Percentiles rank a stretch among this genome's conserved stretches.
These are phyloP conservation scores for Ophiostoma triangulosporum DNA, from an alignment of 2,329 filamentous ascomycete species.

Conservation along the genomic window DNA sequence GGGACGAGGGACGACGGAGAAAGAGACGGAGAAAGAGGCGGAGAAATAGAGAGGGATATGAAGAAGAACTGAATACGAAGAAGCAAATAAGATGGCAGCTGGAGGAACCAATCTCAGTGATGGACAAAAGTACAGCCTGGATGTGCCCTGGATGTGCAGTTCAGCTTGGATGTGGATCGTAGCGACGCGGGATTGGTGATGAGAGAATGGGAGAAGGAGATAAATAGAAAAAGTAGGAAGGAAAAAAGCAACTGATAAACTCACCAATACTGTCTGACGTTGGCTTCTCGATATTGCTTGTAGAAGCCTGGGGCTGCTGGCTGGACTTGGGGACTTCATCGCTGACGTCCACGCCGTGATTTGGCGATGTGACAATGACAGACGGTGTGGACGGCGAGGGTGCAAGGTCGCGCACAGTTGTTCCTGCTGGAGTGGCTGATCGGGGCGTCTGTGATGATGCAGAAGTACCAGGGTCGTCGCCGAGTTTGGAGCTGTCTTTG, in stretches of 20 bases:
- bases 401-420: neutral
- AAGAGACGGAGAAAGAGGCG: too few species aligned
- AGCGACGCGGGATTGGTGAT: neutral
- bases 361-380: neutral
- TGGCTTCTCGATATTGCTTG: slow-evolving; percentile 1
- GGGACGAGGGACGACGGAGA: neutral
- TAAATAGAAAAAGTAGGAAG: neutral
- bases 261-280: slow-evolving; percentile 7
- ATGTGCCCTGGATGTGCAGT: too few species aligned
- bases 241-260: neutral
- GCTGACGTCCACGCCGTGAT: neutral
- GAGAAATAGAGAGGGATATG: neutral
- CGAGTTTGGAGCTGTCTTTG: neutral
- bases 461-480: neutral
- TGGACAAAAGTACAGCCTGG: neutral
- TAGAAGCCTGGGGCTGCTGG: neutral
- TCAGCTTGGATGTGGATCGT: neutral
- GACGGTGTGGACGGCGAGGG: neutral
- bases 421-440: neutral
- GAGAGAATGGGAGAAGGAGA: neutral
- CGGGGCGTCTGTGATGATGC: neutral
- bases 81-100: neutral
- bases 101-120: too few species aligned
- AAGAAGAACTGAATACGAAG: neutral
- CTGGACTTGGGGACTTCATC: neutral